These are phyloP conservation scores for Ophiostoma tasmaniense DNA, from an alignment of 2,329 filamentous ascomycete genomes.

Conservation along the genomic window DNA sequence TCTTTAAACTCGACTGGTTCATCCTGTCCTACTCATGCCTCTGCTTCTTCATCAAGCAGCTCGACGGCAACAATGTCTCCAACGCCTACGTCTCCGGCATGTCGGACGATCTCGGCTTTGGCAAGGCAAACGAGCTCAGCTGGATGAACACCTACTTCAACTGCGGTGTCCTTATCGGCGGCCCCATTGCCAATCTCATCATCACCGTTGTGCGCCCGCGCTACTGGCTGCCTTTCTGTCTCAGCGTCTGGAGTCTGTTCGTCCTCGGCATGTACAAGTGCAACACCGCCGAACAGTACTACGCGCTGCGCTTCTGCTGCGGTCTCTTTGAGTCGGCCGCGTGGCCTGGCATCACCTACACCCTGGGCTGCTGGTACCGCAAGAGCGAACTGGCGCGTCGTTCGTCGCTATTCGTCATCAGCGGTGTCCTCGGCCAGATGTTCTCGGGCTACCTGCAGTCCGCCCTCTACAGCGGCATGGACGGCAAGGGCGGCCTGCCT, in stretches of 20 bases:
- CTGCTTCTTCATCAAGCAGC: conserved; percentile 39
- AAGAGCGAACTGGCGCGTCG: conserved; percentile 52
- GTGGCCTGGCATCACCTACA: conserved; percentile 38
- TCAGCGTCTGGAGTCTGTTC: conserved; percentile 32
- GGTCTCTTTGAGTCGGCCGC: conserved; percentile 47
- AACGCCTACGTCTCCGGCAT: conserved; percentile 43
- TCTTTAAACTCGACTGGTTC: conserved; percentile 43
- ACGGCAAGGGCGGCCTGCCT: conserved; percentile 19
- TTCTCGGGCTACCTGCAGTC: conserved; percentile 54
- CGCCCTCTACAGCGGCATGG: conserved; percentile 52
- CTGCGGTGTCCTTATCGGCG: conserved; percentile 39
- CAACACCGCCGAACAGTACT: conserved; percentile 32
- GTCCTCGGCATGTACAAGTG: conserved; percentile 35
- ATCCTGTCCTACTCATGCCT: conserved; percentile 35
- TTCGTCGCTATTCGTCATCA: conserved; percentile 48
- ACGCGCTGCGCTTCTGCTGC: conserved; percentile 44
- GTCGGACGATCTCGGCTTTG: conserved; percentile 37
- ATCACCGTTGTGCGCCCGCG: conserved; percentile 37
- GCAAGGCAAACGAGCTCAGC: conserved; percentile 32
- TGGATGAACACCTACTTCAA: conserved; percentile 41
- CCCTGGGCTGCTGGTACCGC: conserved; percentile 54
- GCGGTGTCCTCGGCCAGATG: conserved; percentile 55
- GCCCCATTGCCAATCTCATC: conserved; percentile 36
- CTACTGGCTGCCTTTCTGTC: conserved; percentile 34
- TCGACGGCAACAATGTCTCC: conserved; percentile 38